phyloP scores from a whole-genome alignment of 2,329 filamentous ascomycete genomes.

The Fusarium cyanostomum region DNA sequence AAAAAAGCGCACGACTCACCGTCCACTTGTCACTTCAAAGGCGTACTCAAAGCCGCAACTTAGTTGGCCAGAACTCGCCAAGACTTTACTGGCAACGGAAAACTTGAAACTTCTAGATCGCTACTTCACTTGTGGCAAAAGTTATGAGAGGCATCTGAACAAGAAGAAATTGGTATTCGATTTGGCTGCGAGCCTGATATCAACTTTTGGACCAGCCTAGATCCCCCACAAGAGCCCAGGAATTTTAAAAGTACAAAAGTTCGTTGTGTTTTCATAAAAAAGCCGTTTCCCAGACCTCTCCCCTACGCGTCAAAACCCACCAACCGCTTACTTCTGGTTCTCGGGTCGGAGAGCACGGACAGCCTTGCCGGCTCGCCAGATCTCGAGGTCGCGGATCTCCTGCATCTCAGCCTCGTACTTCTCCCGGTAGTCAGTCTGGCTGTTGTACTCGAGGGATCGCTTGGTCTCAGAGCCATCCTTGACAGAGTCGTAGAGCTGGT shows the following conservation, averaged over 20 bases:
- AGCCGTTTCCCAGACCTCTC: conserved; percentile 36
- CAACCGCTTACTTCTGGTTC: conserved; percentile 75
- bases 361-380: conserved; percentile 98
- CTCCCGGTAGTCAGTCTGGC: conserved; percentile 93
- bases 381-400: conserved; percentile 97
- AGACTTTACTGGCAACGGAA: not conserved
- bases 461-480: conserved; percentile 92
- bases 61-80: not conserved
- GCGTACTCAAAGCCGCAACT: conserved; percentile 1
- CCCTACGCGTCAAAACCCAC: conserved; percentile 26
- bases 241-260: conserved; percentile 43
- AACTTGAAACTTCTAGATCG: not conserved
- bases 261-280: conserved; percentile 36
- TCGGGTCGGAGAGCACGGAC: conserved; percentile 88
- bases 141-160: not conserved
- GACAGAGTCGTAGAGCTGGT: conserved; percentile 94
- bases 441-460: conserved; percentile 97
- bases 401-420: conserved; percentile 98
- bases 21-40: conserved; percentile 17
- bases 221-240: conserved; percentile 36
- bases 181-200: conserved; percentile 38
- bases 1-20: not conserved
- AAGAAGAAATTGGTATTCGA: conserved; percentile 38
- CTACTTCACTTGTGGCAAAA: no score
- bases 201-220: conserved; percentile 43